phyloP scores from a whole-genome alignment of 768 basidiomycete species.

The Lyophyllum shimeji region DNA sequence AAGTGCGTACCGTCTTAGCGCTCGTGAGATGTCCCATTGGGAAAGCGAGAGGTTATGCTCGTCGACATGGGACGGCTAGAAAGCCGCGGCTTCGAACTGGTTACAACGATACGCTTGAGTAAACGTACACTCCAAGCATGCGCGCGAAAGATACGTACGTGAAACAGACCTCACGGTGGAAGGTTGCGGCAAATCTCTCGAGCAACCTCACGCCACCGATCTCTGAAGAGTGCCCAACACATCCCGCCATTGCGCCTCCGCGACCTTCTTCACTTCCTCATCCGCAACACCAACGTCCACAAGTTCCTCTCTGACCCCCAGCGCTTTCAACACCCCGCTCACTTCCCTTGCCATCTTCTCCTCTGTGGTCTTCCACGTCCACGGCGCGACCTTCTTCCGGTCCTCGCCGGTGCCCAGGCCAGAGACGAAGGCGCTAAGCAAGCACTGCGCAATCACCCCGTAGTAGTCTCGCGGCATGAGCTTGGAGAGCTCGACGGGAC shows the following conservation, averaged over 20 bases:
- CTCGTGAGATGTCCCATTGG: no score
- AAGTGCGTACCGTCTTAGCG: no score
- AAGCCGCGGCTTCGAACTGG: no score
- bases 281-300: slow-evolving; percentile 2
- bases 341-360: slow-evolving; percentile 5
- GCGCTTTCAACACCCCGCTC: background rate
- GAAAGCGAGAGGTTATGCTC: no score
- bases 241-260: slow-evolving; percentile 10
- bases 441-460: background rate
- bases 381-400: slow-evolving; percentile 2
- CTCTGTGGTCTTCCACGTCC: slow-evolving; percentile 11
- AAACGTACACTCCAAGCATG: no score
- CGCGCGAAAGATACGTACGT: no score
- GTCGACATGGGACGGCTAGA: no score
- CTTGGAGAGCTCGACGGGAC: slow-evolving; percentile 8
- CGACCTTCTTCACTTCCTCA: slow-evolving; percentile 1
- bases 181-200: no score
- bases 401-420: slow-evolving; percentile 2
- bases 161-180: no score
- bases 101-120: no score
- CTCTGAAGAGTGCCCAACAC: slow-evolving; percentile 8
- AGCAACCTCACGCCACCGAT: slow-evolving; percentile 3
- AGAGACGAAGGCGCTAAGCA: slow-evolving; percentile 4
- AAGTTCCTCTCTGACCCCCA: slow-evolving; percentile 3
- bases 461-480: background rate